Evolutionary conservation across 257 asterid species (phyloP).

Genomic region (Buddleja alternifolia): DNA sequence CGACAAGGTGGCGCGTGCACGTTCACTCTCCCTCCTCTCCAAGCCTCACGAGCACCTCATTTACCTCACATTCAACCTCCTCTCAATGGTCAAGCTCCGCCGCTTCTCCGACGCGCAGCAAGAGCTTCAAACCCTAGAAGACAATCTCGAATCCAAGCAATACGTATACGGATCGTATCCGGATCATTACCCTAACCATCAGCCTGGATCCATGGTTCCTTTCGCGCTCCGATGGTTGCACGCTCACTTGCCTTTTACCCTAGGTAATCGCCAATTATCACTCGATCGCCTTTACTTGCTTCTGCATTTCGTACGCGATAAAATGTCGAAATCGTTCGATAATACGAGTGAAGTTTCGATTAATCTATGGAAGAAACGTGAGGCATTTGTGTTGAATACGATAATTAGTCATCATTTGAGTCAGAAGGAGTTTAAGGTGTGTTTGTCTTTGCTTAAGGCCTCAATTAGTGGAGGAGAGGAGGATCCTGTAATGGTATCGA

Average conservation of each 20-base stretch:
- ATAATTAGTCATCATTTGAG: conserved; percentile 83
- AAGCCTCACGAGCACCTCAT: conserved; percentile 88
- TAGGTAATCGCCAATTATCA: conserved; percentile 71
- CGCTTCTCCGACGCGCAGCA: conserved; percentile 80
- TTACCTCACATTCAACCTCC: conserved; percentile 85
- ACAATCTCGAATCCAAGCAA: conserved; percentile 59
- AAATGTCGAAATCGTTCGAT: conserved; percentile 25
- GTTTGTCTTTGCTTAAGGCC: conserved; percentile 61
- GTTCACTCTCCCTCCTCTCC: conserved; percentile 75
- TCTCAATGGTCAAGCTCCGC: conserved; percentile 82
- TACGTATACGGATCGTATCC: conserved; percentile 67
- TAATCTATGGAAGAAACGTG: conserved; percentile 70
- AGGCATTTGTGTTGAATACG: conserved; percentile 64
- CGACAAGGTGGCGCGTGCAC: conserved; percentile 86
- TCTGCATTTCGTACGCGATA: conserved; percentile 59
- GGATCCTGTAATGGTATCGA: conserved; percentile 68
- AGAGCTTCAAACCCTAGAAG: conserved; percentile 68
- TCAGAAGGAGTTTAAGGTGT: conserved; percentile 76
- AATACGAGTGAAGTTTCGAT: conserved; percentile 35
- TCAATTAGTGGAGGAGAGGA: conserved; percentile 34
- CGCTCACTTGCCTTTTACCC: conserved; percentile 75
- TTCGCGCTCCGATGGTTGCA: conserved; percentile 92
- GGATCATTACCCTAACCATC: conserved; percentile 67
- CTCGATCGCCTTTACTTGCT: conserved; percentile 81
- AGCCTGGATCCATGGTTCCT: conserved; percentile 80